Percentiles rank a stretch among this genome's conserved stretches.
phyloP scores from a whole-genome alignment of 2,329 filamentous ascomycete genomes.

The Intubia oerlemansii region DNA sequence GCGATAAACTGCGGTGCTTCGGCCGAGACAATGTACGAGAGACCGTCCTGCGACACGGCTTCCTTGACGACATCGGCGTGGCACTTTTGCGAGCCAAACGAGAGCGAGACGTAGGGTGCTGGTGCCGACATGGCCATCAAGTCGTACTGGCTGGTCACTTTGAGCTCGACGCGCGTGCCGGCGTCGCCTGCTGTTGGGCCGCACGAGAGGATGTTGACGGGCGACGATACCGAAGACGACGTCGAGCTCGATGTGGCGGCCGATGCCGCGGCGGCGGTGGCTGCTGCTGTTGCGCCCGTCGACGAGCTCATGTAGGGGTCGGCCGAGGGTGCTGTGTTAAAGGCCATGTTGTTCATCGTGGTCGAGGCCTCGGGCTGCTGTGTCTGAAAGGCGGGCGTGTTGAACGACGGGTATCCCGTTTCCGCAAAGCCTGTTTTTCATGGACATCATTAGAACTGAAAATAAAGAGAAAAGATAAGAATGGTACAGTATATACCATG shows the following conservation, averaged over 20 bases:
- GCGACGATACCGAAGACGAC: neutral
- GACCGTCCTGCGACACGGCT: slow-evolving; percentile 27
- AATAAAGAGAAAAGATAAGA: no score
- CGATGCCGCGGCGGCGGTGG: no score
- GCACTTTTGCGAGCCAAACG: slow-evolving; percentile 62
- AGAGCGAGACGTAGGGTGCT: slow-evolving; percentile 37
- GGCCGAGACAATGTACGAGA: slow-evolving; percentile 44
- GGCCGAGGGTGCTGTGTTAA: slow-evolving; percentile 38
- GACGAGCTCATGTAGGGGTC: slow-evolving; percentile 35
- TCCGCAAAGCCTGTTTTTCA: slow-evolving; percentile 22
- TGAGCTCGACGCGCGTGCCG: slow-evolving; percentile 51
- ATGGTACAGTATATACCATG: slow-evolving; percentile 50
- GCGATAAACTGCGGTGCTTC: slow-evolving; percentile 42
- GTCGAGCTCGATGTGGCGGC: no score
- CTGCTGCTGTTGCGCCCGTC: slow-evolving; percentile 1
- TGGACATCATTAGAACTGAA: no score
- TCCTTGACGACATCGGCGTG: slow-evolving; percentile 40
- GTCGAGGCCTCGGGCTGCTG: slow-evolving; percentile 28
- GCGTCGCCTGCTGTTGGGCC: slow-evolving; percentile 45
- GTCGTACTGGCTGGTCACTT: slow-evolving; percentile 57
- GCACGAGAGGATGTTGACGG: slow-evolving; percentile 35
- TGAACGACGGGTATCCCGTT: slow-evolving; percentile 30
- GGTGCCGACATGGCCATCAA: slow-evolving; percentile 35
- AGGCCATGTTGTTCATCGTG: slow-evolving; percentile 33
- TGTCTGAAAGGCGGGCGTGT: slow-evolving; percentile 22